A percentile compares a stretch with the other conserved stretches of the same genome.
Conservation (phyloP, 176 grass and related monocot genomes). For the Cocos nucifera region DNA sequence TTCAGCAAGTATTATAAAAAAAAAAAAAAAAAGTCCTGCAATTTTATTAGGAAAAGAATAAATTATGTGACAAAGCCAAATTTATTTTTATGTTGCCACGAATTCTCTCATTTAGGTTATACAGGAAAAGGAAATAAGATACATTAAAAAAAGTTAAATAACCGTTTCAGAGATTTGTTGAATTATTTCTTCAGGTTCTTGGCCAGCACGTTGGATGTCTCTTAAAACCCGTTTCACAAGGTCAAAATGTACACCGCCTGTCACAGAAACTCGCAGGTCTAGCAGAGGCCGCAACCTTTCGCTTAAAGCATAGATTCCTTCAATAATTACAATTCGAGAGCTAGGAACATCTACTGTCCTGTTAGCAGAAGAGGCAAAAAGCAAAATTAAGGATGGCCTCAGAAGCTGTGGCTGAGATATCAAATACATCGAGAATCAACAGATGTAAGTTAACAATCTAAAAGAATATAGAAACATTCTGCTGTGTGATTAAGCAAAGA, state of each 20-base stretch:
- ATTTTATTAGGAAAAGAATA: too few relatives aligned
- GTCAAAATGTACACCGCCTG: constrained; percentile 98
- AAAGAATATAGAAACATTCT: background rate
- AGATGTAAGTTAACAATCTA: too few relatives aligned
- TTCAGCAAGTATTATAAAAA: too few relatives aligned
- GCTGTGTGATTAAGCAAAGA: background rate
- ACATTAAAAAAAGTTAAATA: constrained; percentile 19
- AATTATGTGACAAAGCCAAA: too few relatives aligned
- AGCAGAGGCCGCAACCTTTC: constrained; percentile 69
- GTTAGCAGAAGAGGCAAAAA: constrained; percentile 27
- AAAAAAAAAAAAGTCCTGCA: too few relatives aligned
- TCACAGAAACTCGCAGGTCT: constrained; percentile 92
- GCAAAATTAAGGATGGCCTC: background rate
- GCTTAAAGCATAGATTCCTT: constrained; percentile 95
- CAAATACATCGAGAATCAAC: too few relatives aligned
- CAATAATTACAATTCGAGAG: constrained; percentile 81
- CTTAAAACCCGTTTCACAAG: constrained; percentile 95
- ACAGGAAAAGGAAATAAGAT: background rate
- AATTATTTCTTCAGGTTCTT: constrained; percentile 98
- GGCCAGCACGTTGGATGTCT: constrained; percentile 91
- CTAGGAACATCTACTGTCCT: constrained; percentile 80
- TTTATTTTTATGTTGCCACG: too few relatives aligned
- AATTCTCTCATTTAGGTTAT: too few relatives aligned
- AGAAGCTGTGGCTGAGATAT: background rate
- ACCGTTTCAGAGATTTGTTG: constrained; percentile 98